Percentiles rank a stretch among this genome's conserved stretches.
These are phyloP conservation scores for Fusarium nisikadoi DNA, from an alignment of 2,329 filamentous ascomycete species.

Conservation along the genomic window DNA sequence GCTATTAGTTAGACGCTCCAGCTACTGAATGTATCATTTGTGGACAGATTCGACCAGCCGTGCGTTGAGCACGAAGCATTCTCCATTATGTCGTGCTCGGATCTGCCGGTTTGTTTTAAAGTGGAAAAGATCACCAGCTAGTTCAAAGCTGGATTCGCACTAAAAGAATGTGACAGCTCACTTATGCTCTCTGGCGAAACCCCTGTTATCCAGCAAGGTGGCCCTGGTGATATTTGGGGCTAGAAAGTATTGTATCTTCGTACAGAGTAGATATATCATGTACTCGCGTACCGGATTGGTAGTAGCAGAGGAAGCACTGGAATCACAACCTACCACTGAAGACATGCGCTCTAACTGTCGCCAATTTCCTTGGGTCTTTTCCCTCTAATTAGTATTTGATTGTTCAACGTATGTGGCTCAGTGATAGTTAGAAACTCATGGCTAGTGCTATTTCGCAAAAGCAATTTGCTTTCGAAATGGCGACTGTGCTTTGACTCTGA, in stretches of 20 bases:
- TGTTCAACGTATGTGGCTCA: neutral
- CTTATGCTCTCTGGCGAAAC: too few relatives aligned
- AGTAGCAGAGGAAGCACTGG: too few relatives aligned
- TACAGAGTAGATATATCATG: neutral
- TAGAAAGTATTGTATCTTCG: too few relatives aligned
- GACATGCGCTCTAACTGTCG: neutral
- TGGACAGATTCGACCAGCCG: neutral
- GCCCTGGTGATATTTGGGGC: neutral
- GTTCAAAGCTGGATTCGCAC: neutral
- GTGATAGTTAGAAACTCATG: neutral
- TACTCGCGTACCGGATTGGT: accelerated
- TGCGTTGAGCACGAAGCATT: neutral
- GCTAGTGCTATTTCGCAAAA: neutral
- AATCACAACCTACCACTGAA: neutral
- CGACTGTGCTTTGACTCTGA: neutral
- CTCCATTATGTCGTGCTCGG: neutral
- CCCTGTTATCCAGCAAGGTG: too few relatives aligned
- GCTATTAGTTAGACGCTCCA: neutral
- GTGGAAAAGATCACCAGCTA: neutral
- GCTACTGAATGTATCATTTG: too few relatives aligned
- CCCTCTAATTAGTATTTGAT: accelerated
- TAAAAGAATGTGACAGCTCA: neutral
- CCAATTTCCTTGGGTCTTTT: too few relatives aligned
- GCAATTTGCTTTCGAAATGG: too few relatives aligned
- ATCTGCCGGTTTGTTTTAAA: neutral